A percentile compares a stretch with the other conserved stretches of the same genome.
Conservation (phyloP, 257 asterid species). For the Solanum piurae region DNA sequence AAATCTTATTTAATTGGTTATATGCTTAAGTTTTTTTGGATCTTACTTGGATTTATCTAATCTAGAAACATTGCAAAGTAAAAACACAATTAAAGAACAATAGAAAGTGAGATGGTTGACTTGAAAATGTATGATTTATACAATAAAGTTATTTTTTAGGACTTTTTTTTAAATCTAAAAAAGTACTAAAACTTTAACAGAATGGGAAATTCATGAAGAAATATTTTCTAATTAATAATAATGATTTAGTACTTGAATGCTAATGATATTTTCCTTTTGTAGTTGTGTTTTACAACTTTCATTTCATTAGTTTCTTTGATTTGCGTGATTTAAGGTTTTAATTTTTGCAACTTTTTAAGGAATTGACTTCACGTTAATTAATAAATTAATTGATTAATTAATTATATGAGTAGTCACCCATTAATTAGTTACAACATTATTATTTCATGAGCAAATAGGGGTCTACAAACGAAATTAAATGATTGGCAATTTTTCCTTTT, state of each 20-base stretch:
- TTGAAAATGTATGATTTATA: neutral
- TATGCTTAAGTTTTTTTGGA: neutral
- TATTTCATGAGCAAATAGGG: neutral
- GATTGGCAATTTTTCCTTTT: neutral
- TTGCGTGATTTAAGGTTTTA: neutral
- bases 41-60: neutral
- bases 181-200: neutral
- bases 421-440: neutral
- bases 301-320: neutral
- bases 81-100: neutral
- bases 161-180: neutral
- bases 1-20: neutral
- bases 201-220: constrained; percentile 1
- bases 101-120: neutral
- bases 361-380: neutral
- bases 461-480: neutral
- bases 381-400: neutral
- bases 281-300: neutral
- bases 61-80: neutral
- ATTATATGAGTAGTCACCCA: neutral
- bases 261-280: constrained; percentile 12
- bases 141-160: neutral
- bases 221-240: constrained; percentile 17
- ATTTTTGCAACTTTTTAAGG: neutral
- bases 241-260: constrained; percentile 27